These are phyloP conservation scores for Eucalyptus pauciflora DNA, from an alignment of 345 rosid species.

Conservation along the genomic window DNA sequence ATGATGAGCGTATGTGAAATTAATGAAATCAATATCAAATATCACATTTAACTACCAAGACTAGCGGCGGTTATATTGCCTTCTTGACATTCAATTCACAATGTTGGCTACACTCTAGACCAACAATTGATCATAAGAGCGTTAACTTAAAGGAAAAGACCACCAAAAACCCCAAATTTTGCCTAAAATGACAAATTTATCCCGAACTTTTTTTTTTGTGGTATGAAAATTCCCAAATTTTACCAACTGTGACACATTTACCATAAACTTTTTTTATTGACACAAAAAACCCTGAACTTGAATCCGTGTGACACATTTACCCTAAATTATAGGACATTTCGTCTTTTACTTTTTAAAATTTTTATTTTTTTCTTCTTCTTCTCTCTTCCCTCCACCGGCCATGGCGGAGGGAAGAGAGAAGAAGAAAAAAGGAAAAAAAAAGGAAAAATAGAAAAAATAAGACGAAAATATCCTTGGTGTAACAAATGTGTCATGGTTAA, in stretches of 20 bases:
- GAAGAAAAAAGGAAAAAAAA: too few relatives aligned
- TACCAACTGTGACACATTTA: fast-evolving
- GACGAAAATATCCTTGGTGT: too few relatives aligned
- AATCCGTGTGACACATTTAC: too few relatives aligned
- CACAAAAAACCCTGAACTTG: too few relatives aligned
- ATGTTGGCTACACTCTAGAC: neutral
- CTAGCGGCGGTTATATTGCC: neutral
- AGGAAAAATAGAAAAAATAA: too few relatives aligned
- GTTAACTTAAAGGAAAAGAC: too few relatives aligned
- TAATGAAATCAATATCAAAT: neutral
- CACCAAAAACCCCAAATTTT: fast-evolving
- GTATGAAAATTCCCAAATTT: too few relatives aligned
- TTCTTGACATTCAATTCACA: neutral
- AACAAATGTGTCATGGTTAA: fast-evolving
- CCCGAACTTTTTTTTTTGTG: too few relatives aligned
- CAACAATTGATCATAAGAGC: neutral
- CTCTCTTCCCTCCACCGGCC: fast-evolving
- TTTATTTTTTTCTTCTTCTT: too few relatives aligned
- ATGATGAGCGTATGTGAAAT: neutral
- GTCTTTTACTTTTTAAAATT: too few relatives aligned
- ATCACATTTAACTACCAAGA: neutral
- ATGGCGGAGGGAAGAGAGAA: too few relatives aligned
- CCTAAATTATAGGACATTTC: fast-evolving
- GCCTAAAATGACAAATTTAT: fast-evolving
- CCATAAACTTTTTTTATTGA: fast-evolving